Evolutionary conservation across 164 flowering plant species (phyloP).

Genomic region (Dillenia suffruticosa): DNA sequence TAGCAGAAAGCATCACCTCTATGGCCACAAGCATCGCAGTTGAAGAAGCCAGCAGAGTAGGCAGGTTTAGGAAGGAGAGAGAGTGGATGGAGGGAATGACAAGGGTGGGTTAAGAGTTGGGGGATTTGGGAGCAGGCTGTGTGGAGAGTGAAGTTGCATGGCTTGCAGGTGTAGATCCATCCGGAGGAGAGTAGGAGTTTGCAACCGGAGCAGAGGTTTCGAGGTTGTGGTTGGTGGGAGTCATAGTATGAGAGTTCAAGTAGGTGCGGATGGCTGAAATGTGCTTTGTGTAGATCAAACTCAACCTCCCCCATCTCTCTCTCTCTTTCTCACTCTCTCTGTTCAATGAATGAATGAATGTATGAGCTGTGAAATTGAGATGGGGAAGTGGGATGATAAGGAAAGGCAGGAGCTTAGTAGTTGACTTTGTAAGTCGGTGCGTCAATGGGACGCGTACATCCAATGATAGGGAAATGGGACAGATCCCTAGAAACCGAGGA

Average conservation of each 20-base stretch:
- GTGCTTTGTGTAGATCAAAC: slow-evolving; percentile 10
- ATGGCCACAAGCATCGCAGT: slow-evolving; percentile 23
- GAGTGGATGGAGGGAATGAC: slow-evolving; percentile 19
- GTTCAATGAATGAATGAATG: background rate
- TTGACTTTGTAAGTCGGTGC: no score
- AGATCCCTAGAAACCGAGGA: no score
- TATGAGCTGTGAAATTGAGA: background rate
- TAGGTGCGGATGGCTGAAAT: slow-evolving; percentile 36
- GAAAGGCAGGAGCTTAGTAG: no score
- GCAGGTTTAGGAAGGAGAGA: slow-evolving; percentile 18
- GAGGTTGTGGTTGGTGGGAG: background rate
- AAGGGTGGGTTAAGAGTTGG: slow-evolving; percentile 20
- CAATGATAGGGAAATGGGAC: no score
- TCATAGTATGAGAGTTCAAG: slow-evolving; percentile 13
- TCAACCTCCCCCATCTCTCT: slow-evolving; percentile 14
- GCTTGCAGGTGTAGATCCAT: slow-evolving; percentile 11
- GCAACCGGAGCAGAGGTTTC: slow-evolving; percentile 15
- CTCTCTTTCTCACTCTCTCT: slow-evolving; percentile 3
- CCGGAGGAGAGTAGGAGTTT: slow-evolving; percentile 3
- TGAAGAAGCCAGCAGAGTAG: slow-evolving; percentile 23
- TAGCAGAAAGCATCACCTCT: slow-evolving; percentile 22
- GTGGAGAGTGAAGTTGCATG: slow-evolving; percentile 30
- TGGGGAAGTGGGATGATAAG: no score
- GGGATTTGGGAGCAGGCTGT: slow-evolving; percentile 19
- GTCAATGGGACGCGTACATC: no score